phyloP scores from a whole-genome alignment of 306 rosid genomes.

The Dalbergia cultrata region DNA sequence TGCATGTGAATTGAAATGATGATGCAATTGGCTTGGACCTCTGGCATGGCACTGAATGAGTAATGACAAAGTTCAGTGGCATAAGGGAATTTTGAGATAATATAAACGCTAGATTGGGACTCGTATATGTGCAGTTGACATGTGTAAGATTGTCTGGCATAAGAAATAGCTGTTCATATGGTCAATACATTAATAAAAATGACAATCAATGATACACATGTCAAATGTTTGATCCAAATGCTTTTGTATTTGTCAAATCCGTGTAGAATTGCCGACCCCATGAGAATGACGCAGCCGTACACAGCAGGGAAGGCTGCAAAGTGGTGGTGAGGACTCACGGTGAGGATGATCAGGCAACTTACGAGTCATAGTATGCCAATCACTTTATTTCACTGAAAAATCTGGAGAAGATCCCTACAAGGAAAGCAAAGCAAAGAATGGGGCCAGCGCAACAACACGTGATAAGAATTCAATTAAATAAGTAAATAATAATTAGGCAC shows the following conservation, averaged over 20 bases:
- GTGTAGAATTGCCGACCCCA: too few relatives aligned
- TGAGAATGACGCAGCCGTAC: not conserved
- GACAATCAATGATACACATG: too few relatives aligned
- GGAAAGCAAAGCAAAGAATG: not conserved
- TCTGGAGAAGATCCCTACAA: too few relatives aligned
- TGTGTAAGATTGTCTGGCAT: not conserved
- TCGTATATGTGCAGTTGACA: not conserved
- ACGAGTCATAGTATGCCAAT: not conserved
- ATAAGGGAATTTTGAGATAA: not conserved
- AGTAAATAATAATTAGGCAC: too few relatives aligned
- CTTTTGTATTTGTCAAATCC: too few relatives aligned
- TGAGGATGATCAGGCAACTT: not conserved
- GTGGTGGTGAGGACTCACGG: not conserved
- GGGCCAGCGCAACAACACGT: not conserved
- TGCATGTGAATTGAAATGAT: not conserved
- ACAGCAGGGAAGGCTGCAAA: not conserved
- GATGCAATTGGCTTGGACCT: not conserved
- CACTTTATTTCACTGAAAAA: too few relatives aligned
- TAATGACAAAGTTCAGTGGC: not conserved
- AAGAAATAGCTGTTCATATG: not conserved
- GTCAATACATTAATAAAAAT: not conserved
- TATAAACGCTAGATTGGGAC: too few relatives aligned
- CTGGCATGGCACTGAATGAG: too few relatives aligned
- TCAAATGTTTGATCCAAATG: too few relatives aligned
- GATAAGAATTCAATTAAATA: not conserved